Conservation (phyloP, 345 rosid species). For the Eucalyptus albens region DNA sequence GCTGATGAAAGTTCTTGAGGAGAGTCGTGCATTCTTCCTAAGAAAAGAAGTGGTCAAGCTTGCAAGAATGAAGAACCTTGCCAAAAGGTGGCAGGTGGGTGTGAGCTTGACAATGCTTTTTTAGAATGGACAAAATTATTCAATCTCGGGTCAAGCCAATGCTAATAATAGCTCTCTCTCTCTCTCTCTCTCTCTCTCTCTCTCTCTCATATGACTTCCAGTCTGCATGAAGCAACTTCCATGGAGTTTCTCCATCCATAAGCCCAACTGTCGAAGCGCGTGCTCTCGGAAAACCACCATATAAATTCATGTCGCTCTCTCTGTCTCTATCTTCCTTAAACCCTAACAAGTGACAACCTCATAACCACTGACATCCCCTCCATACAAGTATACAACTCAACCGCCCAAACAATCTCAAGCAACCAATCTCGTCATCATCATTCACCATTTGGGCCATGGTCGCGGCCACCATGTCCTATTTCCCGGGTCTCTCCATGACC, state of each 20-base stretch:
- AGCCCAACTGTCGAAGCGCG: neutral
- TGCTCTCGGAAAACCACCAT: neutral
- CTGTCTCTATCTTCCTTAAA: neutral
- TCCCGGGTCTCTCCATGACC: neutral
- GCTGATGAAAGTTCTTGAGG: neutral
- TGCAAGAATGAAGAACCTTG: neutral
- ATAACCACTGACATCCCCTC: neutral
- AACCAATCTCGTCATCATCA: neutral
- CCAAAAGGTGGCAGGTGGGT: neutral
- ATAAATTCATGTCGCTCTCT: neutral
- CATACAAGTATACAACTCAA: neutral
- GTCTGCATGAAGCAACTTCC: neutral
- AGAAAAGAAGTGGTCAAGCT: neutral
- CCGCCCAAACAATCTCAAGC: neutral
- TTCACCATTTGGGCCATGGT: neutral
- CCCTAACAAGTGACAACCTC: neutral
- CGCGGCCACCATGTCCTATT: slow-evolving; percentile 3
- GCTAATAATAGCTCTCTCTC: neutral
- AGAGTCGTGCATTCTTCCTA: neutral
- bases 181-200: neutral
- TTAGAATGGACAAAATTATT: neutral
- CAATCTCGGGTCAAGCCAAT: neutral
- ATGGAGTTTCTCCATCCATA: neutral
- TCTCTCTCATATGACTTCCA: neutral
- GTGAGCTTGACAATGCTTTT: neutral